phyloP scores from a whole-genome alignment of 495 filamentous ascomycete genomes.

The Friedmanniomyces endolithicus region DNA sequence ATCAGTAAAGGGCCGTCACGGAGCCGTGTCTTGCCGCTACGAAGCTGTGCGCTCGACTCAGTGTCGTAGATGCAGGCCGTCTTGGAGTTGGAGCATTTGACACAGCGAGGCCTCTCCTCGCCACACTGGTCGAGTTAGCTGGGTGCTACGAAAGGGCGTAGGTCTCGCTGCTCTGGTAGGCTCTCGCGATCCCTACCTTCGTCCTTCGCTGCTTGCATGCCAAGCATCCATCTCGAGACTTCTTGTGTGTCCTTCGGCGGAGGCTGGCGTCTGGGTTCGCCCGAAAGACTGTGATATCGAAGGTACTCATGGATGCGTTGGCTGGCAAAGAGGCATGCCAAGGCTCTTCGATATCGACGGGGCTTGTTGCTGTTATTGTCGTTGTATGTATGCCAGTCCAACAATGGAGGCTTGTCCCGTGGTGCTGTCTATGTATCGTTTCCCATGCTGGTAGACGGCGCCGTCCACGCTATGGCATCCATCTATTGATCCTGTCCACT shows the following conservation, averaged over 20 bases:
- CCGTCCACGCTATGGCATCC: too few species aligned
- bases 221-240: background rate
- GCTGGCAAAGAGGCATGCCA: too few species aligned
- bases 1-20: background rate
- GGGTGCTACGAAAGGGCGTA: background rate
- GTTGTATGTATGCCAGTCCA: too few species aligned
- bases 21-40: background rate
- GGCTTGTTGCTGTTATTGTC: too few species aligned
- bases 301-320: background rate
- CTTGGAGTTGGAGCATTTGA: background rate
- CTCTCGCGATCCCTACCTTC: background rate
- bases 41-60: background rate
- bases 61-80: background rate
- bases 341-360: too few species aligned
- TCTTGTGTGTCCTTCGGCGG: background rate
- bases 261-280: background rate
- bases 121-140: background rate
- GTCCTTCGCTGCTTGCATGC: background rate
- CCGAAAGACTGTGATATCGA: background rate
- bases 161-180: background rate
- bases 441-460: too few species aligned
- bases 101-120: background rate
- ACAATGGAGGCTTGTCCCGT: too few species aligned
- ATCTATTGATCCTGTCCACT: too few species aligned
- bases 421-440: too few species aligned